Conservation (phyloP, 345 rosid species). For the Psidium guajava region DNA sequence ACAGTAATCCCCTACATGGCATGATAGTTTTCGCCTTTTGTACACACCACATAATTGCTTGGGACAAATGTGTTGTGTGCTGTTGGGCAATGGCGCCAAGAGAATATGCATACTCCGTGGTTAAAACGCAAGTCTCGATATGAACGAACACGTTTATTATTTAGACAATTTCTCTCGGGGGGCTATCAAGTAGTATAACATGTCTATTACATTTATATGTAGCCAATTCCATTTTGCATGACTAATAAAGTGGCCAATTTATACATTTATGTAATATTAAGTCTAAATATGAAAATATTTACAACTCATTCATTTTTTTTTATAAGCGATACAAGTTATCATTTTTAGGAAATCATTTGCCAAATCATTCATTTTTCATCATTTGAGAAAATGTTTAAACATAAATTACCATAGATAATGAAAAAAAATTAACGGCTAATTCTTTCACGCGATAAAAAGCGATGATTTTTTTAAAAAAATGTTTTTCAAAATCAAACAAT, state of each 20-base stretch:
- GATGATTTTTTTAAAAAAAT: too few relatives aligned
- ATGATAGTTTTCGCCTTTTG: not conserved
- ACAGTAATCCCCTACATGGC: not conserved
- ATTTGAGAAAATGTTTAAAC: too few relatives aligned
- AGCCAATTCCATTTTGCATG: not conserved
- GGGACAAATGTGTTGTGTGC: not conserved
- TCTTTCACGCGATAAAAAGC: too few relatives aligned
- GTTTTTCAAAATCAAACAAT: too few relatives aligned
- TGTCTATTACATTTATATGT: not conserved
- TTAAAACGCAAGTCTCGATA: accelerated
- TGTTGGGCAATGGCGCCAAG: not conserved
- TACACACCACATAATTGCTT: not conserved
- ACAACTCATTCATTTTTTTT: too few relatives aligned
- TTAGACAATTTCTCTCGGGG: not conserved
- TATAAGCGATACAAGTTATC: too few relatives aligned
- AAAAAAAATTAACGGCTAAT: too few relatives aligned
- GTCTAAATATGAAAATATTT: not conserved
- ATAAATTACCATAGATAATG: too few relatives aligned
- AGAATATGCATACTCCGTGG: not conserved
- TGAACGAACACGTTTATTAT: not conserved
- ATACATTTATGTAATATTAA: not conserved
- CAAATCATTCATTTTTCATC: too few relatives aligned
- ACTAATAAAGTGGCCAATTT: not conserved
- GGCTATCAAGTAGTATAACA: not conserved
- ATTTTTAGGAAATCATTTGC: too few relatives aligned